These are phyloP conservation scores for Populus deltoides DNA, from an alignment of 345 rosid species.

Conservation along the genomic window DNA sequence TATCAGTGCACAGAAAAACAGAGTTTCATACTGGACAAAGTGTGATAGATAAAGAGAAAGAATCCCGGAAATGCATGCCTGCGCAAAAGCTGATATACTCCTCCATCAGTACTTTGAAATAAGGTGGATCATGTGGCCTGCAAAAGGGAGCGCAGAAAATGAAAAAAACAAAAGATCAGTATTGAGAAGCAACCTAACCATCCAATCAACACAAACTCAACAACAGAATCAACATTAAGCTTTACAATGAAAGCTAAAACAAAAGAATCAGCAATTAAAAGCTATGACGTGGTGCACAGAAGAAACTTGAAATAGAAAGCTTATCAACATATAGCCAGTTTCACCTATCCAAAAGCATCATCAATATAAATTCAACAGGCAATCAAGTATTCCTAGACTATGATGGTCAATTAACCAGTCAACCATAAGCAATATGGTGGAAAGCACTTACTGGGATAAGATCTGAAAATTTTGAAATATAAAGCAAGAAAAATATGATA, in stretches of 20 bases:
- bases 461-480: neutral
- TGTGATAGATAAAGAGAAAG: constrained; percentile 3
- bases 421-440: neutral
- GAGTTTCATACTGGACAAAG: neutral
- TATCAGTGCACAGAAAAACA: constrained; percentile 21
- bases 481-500: neutral
- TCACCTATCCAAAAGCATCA: neutral
- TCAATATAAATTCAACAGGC: neutral
- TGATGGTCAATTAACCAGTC: neutral
- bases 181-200: neutral
- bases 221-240: neutral
- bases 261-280: neutral
- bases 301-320: neutral
- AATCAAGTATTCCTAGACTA: neutral
- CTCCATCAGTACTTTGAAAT: constrained; percentile 59
- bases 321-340: neutral
- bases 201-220: neutral
- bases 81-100: constrained; percentile 67
- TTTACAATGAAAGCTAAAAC: neutral
- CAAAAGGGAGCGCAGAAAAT: neutral
- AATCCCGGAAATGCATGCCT: constrained; percentile 35
- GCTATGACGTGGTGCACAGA: neutral
- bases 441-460: neutral
- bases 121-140: constrained; percentile 68
- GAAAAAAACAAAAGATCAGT: neutral